Conservation (phyloP, 2,329 filamentous ascomycete species). For the Ceratocystis alfenasii region DNA sequence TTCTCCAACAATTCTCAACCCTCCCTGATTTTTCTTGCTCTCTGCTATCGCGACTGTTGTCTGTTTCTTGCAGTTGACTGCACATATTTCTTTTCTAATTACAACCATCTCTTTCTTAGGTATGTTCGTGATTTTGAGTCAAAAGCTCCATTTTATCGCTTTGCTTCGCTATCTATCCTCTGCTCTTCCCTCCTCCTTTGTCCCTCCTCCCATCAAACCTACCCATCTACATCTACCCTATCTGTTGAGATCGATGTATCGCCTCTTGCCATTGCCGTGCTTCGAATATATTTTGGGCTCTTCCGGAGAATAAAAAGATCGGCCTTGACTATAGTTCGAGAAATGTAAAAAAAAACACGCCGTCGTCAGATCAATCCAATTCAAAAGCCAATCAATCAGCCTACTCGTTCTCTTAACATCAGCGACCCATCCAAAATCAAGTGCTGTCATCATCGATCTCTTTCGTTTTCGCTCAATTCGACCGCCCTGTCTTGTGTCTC, state of each 20-base stretch:
- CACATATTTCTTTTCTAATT: conserved; percentile 22
- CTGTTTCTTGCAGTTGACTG: conserved; percentile 21
- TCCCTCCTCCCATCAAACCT: neutral
- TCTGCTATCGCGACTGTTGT: conserved; percentile 16
- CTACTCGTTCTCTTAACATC: neutral
- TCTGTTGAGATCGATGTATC: neutral
- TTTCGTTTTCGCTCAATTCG: neutral
- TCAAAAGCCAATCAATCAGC: neutral
- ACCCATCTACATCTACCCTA: neutral
- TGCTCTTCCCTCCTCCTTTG: neutral
- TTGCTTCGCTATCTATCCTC: neutral
- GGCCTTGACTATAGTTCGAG: neutral
- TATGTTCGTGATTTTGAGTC: conserved; percentile 6
- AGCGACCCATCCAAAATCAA: neutral
- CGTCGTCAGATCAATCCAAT: neutral
- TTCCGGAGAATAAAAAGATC: too few relatives aligned
- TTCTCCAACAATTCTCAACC: conserved; percentile 6
- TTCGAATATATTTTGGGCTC: neutral
- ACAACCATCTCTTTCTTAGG: conserved; percentile 20
- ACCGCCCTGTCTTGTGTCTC: neutral
- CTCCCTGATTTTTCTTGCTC: conserved; percentile 13
- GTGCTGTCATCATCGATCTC: neutral
- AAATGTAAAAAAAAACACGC: neutral
- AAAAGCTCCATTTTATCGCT: neutral
- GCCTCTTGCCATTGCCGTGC: neutral